phyloP scores from a whole-genome alignment of 495 filamentous ascomycete genomes.

The Opeltia flavorubescens region DNA sequence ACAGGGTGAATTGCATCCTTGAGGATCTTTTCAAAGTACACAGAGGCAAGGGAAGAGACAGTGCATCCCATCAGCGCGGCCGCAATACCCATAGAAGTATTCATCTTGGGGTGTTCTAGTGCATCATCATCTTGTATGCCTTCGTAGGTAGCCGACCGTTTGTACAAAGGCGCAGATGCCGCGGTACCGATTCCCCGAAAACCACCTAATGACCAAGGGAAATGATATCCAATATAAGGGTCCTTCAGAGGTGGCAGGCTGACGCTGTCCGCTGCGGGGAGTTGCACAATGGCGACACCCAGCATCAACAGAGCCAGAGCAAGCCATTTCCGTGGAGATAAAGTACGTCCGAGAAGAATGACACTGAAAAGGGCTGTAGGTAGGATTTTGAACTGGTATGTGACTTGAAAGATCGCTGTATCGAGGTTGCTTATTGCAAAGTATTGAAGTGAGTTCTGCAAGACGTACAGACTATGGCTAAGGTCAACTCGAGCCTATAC shows the following conservation, averaged over 20 bases:
- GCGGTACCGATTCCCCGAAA: slow-evolving; percentile 30
- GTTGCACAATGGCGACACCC: slow-evolving; percentile 78
- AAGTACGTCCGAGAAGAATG: slow-evolving; percentile 51
- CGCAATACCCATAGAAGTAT: slow-evolving; percentile 59
- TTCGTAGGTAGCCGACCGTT: slow-evolving; percentile 89
- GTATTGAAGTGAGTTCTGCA: slow-evolving; percentile 87
- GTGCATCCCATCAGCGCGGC: slow-evolving; percentile 63
- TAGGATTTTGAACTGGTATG: slow-evolving; percentile 87
- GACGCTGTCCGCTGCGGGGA: slow-evolving; percentile 45
- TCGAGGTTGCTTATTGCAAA: slow-evolving; percentile 83
- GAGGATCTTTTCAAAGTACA: slow-evolving; percentile 91
- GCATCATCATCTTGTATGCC: slow-evolving; percentile 75
- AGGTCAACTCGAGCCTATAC: background rate
- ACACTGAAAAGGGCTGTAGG: slow-evolving; percentile 84
- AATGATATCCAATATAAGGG: slow-evolving; percentile 39
- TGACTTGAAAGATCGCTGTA: slow-evolving; percentile 80
- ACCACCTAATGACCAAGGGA: slow-evolving; percentile 56
- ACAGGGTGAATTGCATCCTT: slow-evolving; percentile 58
- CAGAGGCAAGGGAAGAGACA: slow-evolving; percentile 70
- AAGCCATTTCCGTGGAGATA: slow-evolving; percentile 62
- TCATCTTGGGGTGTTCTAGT: slow-evolving; percentile 49
- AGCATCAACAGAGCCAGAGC: slow-evolving; percentile 64
- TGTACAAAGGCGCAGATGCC: slow-evolving; percentile 33
- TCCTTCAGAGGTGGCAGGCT: slow-evolving; percentile 23
- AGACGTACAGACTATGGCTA: slow-evolving; percentile 56